A percentile compares a stretch with the other conserved stretches of the same genome.
Evolutionary conservation across 2,329 filamentous ascomycete species (phyloP).

Genomic region (Ceratocystis lukuohia): DNA sequence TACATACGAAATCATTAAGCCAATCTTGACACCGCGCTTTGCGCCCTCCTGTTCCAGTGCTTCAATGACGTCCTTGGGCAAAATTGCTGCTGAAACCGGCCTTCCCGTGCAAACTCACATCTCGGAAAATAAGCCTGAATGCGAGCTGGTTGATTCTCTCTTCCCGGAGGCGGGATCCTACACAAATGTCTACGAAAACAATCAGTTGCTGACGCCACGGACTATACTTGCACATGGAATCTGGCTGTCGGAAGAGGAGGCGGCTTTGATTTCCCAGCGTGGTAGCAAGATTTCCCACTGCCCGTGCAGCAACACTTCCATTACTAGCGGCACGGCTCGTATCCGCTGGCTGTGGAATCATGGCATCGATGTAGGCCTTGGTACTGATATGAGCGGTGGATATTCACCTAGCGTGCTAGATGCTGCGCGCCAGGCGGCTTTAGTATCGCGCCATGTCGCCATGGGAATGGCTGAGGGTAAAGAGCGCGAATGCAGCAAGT

Average conservation of each 20-base stretch:
- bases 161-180: slow-evolving; percentile 57
- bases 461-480: slow-evolving; percentile 33
- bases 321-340: slow-evolving; percentile 65
- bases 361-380: slow-evolving; percentile 69
- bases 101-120: slow-evolving; percentile 81
- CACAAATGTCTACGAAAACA: slow-evolving; percentile 62
- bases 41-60: slow-evolving; percentile 48
- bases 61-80: slow-evolving; percentile 50
- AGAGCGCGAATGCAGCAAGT: slow-evolving; percentile 41
- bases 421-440: slow-evolving; percentile 64
- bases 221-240: slow-evolving; percentile 82
- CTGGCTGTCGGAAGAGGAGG: slow-evolving; percentile 57
- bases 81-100: slow-evolving; percentile 46
- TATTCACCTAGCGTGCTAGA: slow-evolving; percentile 73
- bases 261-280: slow-evolving; percentile 45
- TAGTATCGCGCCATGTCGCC: slow-evolving; percentile 62
- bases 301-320: slow-evolving; percentile 69
- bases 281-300: slow-evolving; percentile 67
- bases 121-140: slow-evolving; percentile 65
- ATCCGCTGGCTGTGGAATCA: slow-evolving; percentile 61
- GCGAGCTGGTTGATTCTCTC: slow-evolving; percentile 53
- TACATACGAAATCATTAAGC: slow-evolving; percentile 48
- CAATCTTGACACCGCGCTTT: slow-evolving; percentile 66
- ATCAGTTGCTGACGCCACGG: slow-evolving; percentile 52
- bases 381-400: slow-evolving; percentile 83